Percentiles rank a stretch among this genome's conserved stretches.
Evolutionary conservation across 2,329 filamentous ascomycete genomes (phyloP).

Genomic region (Neocatenulostroma microsporum): DNA sequence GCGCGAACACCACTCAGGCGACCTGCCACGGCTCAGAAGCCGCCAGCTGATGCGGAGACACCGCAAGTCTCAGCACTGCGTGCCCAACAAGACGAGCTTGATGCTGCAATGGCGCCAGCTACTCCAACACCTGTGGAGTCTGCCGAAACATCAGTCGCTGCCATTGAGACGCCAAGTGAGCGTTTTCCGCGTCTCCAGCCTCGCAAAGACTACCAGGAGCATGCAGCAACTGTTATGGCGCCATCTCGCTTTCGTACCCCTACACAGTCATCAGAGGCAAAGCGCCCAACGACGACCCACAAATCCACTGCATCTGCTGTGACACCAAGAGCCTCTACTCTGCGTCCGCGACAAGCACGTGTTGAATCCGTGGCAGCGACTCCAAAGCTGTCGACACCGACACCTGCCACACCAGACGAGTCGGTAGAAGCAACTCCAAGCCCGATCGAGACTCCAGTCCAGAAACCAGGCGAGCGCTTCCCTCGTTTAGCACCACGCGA

Average conservation of each 20-base stretch:
- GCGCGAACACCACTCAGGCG: constrained; percentile 2
- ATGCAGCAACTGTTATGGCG: constrained; percentile 11
- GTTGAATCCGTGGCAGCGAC: neutral
- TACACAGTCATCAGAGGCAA: constrained; percentile 1
- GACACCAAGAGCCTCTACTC: constrained; percentile 7
- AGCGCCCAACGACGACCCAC: constrained; percentile 6
- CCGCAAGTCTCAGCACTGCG: constrained; percentile 5
- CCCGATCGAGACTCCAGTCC: constrained; percentile 1
- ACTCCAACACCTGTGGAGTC: neutral
- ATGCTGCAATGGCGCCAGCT: neutral
- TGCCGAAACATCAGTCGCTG: neutral
- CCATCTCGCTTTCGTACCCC: constrained; percentile 12
- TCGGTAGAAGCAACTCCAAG: neutral
- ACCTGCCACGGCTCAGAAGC: constrained; percentile 7
- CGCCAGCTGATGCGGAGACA: neutral
- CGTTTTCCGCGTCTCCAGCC: constrained; percentile 8
- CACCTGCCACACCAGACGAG: neutral
- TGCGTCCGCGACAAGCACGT: neutral
- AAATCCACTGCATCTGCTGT: neutral
- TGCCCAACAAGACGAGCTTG: neutral
- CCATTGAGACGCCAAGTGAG: constrained; percentile 5
- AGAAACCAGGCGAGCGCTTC: constrained; percentile 8
- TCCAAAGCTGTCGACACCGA: neutral
- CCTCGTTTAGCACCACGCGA: constrained; percentile 2
- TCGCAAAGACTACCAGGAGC: constrained; percentile 6